Base-by-base conservation (phyloP, 2,329 filamentous ascomycete genomes). In the Botrytis galanthina region DNA sequence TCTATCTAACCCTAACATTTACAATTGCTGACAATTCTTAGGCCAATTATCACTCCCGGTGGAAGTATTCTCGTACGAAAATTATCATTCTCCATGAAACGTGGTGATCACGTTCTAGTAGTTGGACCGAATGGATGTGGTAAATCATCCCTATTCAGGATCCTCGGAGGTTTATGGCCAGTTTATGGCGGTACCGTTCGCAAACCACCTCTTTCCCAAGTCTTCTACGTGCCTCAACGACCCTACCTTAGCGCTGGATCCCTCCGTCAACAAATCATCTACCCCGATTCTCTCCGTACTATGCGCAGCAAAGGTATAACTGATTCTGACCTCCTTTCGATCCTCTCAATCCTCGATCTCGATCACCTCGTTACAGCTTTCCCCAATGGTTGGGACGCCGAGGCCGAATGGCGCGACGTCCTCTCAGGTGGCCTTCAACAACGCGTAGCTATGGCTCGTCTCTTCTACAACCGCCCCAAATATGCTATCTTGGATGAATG, bases 401-500 rank as follows among this genome's bases (percentile, higher is more conserved):
- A 98, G 83, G 94, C 95, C 70, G 95, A 98, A 84, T 99, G 96
- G 96, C 92, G 94, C 66, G 95, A 98, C 78, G 93, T 97, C 0
- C 88, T 99, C 42, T 97, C 93, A 0, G 94, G 93, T 20, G 96
- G 96, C 10, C 86, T 98, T 32, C 96, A 99, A 84, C 96, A 99
- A 84, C 92, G 96, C 70, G 93, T 99, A 35, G 96, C 96, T 74
- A 98, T 98, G 93, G 96, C 96, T 0, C 88, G 96, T 0, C 87
- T 97, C 29, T 98, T 98, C 83, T 98, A 98, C 83, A 95, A 98
- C 83, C 87, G 90, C 16, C 95, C 95, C 0, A 91, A 92, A 78
- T 98, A 97, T 82, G 96, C 96, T 18, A 99, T 99, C 77, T 86
- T 99, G 54, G 96, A 99, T 81, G 96, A 99, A 84, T 99, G 96